Conservation (phyloP, 139 green algal genomes). For the Haematococcus lacustris region DNA sequence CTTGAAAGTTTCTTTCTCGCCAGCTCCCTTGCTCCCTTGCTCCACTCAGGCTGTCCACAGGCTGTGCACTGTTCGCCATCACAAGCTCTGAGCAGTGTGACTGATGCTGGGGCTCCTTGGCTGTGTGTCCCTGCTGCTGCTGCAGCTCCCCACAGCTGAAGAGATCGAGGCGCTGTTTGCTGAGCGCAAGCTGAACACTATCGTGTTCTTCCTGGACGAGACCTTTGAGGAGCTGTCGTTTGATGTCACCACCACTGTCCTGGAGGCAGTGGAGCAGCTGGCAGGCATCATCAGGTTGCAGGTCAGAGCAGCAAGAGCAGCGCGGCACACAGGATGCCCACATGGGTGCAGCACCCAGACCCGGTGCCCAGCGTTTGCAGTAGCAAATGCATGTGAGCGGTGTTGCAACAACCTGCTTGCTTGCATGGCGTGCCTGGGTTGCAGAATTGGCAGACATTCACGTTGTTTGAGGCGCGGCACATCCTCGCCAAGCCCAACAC, state of each 20-base stretch:
- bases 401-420: no score
- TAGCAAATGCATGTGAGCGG: no score
- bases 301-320: no score
- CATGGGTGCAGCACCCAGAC: no score
- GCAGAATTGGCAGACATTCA: slow-evolving; percentile 91
- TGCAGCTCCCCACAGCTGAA: slow-evolving; percentile 59
- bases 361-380: no score
- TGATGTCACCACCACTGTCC: slow-evolving; percentile 14
- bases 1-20: no score
- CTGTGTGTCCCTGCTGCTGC: no score
- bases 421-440: no score
- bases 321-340: no score
- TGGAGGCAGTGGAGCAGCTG: slow-evolving; percentile 83
- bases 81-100: not conserved
- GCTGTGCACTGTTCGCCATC: no score
- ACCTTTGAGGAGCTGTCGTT: slow-evolving; percentile 87
- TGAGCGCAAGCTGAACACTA: slow-evolving; percentile 55
- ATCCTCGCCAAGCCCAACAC: slow-evolving; percentile 17
- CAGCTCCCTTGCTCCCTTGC: no score
- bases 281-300: slow-evolving; percentile 80
- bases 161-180: slow-evolving; percentile 83
- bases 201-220: slow-evolving; percentile 94
- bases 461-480: slow-evolving; percentile 74
- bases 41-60: no score
- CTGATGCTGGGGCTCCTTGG: not conserved